Percentiles rank a stretch among this genome's conserved stretches.
These are phyloP conservation scores for Trichoderma atroviride DNA, from an alignment of 2,329 filamentous ascomycete genomes.

Conservation along the genomic window DNA sequence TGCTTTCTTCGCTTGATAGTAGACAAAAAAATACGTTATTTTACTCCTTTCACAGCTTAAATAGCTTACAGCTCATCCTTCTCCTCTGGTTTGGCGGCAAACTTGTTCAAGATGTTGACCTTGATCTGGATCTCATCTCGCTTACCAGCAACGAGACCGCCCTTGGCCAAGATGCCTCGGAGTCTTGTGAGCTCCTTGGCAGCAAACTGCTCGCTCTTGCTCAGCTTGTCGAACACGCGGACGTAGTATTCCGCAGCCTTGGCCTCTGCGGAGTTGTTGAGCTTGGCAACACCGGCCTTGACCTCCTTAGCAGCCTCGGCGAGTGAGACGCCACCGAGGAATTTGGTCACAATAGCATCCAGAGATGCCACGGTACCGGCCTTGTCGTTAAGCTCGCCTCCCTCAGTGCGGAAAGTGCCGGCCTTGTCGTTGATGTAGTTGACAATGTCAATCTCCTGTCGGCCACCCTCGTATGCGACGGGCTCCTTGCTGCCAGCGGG, in stretches of 20 bases:
- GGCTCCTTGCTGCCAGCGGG: constrained; percentile 76
- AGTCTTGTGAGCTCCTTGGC: constrained; percentile 84
- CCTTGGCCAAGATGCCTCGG: constrained; percentile 80
- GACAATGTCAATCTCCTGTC: constrained; percentile 75
- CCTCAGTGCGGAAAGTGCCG: constrained; percentile 80
- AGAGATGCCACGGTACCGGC: constrained; percentile 83
- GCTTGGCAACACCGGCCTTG: constrained; percentile 66
- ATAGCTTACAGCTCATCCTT: constrained; percentile 56
- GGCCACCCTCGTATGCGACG: constrained; percentile 73
- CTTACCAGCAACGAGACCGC: constrained; percentile 82
- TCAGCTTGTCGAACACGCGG: constrained; percentile 84
- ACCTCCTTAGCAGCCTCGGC: constrained; percentile 69
- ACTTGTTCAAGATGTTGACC: constrained; percentile 84
- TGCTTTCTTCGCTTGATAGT: constrained; percentile 20
- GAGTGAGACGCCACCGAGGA: constrained; percentile 64
- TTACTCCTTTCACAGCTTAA: neutral
- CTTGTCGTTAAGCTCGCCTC: constrained; percentile 74
- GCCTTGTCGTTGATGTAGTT: constrained; percentile 85
- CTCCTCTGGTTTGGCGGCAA: constrained; percentile 59
- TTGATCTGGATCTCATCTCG: constrained; percentile 83
- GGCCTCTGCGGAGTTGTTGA: constrained; percentile 65
- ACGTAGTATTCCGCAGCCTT: constrained; percentile 94
- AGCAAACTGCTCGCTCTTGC: constrained; percentile 74
- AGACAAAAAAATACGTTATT: neutral
- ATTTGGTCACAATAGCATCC: constrained; percentile 74